phyloP scores from a whole-genome alignment of 2,329 filamentous ascomycete species.

The Penicillium sp. region DNA sequence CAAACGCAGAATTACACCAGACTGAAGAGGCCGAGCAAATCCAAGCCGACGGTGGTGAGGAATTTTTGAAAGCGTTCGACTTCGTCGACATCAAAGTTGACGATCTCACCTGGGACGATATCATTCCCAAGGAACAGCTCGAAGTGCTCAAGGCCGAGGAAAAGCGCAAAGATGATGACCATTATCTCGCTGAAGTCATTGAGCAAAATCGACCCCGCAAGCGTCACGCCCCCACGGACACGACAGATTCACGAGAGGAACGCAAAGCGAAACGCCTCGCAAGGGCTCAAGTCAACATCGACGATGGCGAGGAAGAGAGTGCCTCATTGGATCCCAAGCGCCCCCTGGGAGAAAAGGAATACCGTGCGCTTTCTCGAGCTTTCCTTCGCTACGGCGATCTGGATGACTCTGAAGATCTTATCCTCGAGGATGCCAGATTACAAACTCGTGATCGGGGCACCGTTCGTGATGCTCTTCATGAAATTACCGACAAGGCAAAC shows the following conservation, averaged over 20 bases:
- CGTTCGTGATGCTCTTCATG: slow-evolving; percentile 71
- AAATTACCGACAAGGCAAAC: slow-evolving; percentile 72
- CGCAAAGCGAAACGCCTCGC: slow-evolving; percentile 69
- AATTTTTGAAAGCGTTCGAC: slow-evolving; percentile 85
- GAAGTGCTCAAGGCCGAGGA: slow-evolving; percentile 88
- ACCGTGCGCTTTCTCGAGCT: slow-evolving; percentile 83
- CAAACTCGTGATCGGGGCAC: slow-evolving; percentile 78
- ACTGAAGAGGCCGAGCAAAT: slow-evolving; percentile 94
- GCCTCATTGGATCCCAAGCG: slow-evolving; percentile 74
- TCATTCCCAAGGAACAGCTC: slow-evolving; percentile 91
- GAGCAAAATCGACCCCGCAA: slow-evolving; percentile 82
- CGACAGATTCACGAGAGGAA: slow-evolving; percentile 57
- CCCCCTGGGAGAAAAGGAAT: slow-evolving; percentile 89
- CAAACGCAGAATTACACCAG: slow-evolving; percentile 95
- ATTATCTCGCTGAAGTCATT: slow-evolving; percentile 76
- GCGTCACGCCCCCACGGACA: slow-evolving; percentile 61
- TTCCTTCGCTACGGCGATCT: slow-evolving; percentile 90
- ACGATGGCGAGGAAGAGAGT: slow-evolving; percentile 68
- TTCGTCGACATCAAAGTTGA: slow-evolving; percentile 96
- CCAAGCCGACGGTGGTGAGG: slow-evolving; percentile 92
- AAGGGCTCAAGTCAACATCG: slow-evolving; percentile 62
- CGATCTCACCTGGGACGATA: slow-evolving; percentile 95
- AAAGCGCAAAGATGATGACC: slow-evolving; percentile 76
- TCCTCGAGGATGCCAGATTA: slow-evolving; percentile 82
- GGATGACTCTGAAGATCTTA: slow-evolving; percentile 81